Evolutionary conservation across 1,284 basidiomycete genomes (phyloP).

Genomic region (Boletellus sp.): DNA sequence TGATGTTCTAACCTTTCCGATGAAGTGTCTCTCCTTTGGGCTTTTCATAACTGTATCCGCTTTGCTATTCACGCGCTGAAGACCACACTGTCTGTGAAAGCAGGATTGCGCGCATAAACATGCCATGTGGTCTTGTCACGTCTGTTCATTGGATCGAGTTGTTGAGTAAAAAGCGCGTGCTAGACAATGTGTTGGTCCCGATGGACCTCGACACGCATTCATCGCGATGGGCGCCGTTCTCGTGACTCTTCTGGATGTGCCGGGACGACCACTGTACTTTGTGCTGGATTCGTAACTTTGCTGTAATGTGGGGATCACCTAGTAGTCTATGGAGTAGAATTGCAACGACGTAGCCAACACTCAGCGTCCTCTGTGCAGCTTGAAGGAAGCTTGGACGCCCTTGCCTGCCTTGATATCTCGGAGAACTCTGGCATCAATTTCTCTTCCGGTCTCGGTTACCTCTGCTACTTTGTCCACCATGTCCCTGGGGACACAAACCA

Average conservation of each 20-base stretch:
- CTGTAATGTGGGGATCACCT: conserved; percentile 18
- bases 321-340: conserved; percentile 2
- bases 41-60: conserved; percentile 54
- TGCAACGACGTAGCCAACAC: background rate
- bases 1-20: conserved; percentile 25
- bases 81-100: conserved; percentile 48
- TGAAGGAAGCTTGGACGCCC: conserved; percentile 77
- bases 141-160: background rate
- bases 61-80: conserved; percentile 54
- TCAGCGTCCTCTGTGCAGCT: conserved; percentile 65
- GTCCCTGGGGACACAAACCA: conserved; percentile 73
- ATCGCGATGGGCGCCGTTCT: conserved; percentile 7
- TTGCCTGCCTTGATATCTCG: conserved; percentile 74
- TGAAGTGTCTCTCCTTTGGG: conserved; percentile 68
- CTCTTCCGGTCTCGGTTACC: conserved; percentile 57
- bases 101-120: conserved; percentile 37
- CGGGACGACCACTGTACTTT: conserved; percentile 12
- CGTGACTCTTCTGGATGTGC: conserved; percentile 22
- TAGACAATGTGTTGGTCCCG: conserved; percentile 6
- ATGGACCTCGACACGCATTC: conserved; percentile 3
- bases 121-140: conserved; percentile 3
- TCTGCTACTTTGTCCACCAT: conserved; percentile 59
- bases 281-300: conserved; percentile 18
- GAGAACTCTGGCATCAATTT: conserved; percentile 74
- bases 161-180: background rate